Conservation (phyloP, 805 yeast genomes). For the Hanseniaspora thailandica region DNA sequence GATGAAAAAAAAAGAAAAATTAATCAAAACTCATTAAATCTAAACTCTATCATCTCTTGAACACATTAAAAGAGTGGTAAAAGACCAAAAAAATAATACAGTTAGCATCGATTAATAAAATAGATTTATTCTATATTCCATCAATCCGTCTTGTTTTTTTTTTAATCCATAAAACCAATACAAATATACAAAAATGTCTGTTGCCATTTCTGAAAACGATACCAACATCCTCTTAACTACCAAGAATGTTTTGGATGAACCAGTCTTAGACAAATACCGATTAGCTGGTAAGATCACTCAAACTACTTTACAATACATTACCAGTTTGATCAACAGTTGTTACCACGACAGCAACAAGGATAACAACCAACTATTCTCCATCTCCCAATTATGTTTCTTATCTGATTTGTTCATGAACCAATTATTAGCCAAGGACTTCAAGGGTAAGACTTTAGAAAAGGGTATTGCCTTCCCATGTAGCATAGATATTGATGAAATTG, state of each 20-base stretch:
- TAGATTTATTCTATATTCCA: too few relatives aligned
- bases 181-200: constrained; percentile 39
- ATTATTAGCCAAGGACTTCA: constrained; percentile 50
- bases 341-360: constrained; percentile 39
- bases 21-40: too few relatives aligned
- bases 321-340: constrained; percentile 55
- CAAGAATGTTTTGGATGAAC: constrained; percentile 52
- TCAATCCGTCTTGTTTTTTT: neutral
- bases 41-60: too few relatives aligned
- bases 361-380: constrained; percentile 35
- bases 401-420: constrained; percentile 66
- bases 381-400: constrained; percentile 64
- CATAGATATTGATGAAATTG: constrained; percentile 70
- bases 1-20: neutral
- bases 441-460: constrained; percentile 60
- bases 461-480: constrained; percentile 90
- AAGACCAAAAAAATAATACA: neutral
- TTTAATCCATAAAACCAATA: neutral
- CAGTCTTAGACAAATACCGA: constrained; percentile 69
- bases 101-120: neutral
- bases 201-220: constrained; percentile 64
- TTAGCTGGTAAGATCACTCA: constrained; percentile 83
- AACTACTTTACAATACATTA: constrained; percentile 59
- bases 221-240: constrained; percentile 60
- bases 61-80: too few relatives aligned